Base-by-base conservation (phyloP, 768 basidiomycete genomes). In the Leccinellum rugosiceps region DNA sequence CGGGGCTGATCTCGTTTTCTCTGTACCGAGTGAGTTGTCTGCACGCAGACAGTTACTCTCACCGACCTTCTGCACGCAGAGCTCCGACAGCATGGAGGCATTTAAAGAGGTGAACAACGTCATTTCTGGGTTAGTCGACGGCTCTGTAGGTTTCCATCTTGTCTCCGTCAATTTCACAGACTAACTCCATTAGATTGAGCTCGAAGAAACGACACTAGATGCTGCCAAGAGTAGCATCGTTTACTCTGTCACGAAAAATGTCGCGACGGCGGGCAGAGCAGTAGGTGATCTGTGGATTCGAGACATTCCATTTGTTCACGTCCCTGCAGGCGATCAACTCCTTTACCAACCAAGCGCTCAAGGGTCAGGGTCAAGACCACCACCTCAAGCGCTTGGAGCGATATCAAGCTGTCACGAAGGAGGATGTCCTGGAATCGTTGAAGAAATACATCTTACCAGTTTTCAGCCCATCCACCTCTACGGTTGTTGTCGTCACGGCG, bases 201-300 rank as follows among this genome's bases (percentile, higher is more conserved):
- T 99, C 9, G 89, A 93, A 38, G 81, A 86, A 53, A 87, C 90
- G 1, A 84, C 85, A 9, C 74, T 98, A 35, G 94, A 98, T 63
- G 89, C 92, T 0, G 92, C 94, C 5, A 94, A 96, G 77, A 94
- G 92, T 61, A 90, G 85, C 49, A 87, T 97, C 60, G 94, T 97
- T 4, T 98, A 86, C 65, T 79, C 80, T 8, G 88, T 94, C 10
- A 84, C 94, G 0, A 84, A 85, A 66, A 79, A 81, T 46, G 90
- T 96, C 21, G 88, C 94, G 19, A 96, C 93, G 4, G 84, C 91
- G 28, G 83, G 84, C n/a, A 83, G 88, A 63, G 96, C 96, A 44
- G 95, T 94, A 73, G 70, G 87, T 74, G 32, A 23, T 47, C 35
- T 43, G 48, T 19, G 15, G 13, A 13, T 34, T 25, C 28, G 23